Evolutionary conservation across 805 yeast species (phyloP), one percentile per base, ranked within the genome.

Genomic region (Schwanniomyces vanrijiae): DNA sequence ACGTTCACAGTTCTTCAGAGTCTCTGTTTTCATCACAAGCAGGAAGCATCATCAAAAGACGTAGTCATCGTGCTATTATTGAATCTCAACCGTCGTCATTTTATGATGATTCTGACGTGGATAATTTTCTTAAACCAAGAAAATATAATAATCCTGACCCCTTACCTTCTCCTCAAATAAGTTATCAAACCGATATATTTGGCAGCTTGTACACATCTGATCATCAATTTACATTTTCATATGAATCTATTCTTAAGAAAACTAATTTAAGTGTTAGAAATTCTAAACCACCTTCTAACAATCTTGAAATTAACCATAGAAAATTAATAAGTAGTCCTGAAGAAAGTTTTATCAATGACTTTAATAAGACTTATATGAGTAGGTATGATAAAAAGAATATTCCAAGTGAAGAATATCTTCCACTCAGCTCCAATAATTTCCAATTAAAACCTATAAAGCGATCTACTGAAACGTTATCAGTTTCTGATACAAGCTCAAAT

Each of bases 141-240:
- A 63, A 61, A 3, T 65, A 71, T 4, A 49, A 65, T 10, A 55
- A 56, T 29, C 66, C 73, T 1, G 73, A 61, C 11, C 43, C 63
- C 7, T 55, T 69, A n/a, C 75, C 75, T 1, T 70, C 75, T 0
- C 75, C 75, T 2, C 75, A 69, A 50, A 66, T 69, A 24, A 62
- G 68, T 44, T 61, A 61, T 41, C 51, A 60, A 7, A 60, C 70
- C 2, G 62, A 63, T 25, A 51, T 65, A 31, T 66, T 66, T 50
- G 69, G 66, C 26, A 44, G 47, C 25, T 33, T 44, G 13, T 38
- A 38, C 21, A 14, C 35, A 14, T 31, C 20, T 9, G 35, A 31
- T 14, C 14, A 14, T 16, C 6, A 18, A 3, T 7, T 31, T 31
- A 14, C 20, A 5, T 31, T 31, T 2, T 20, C 35, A 16, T 3